phyloP scores from a whole-genome alignment of 352 stramenopile genomes.

The Phytopythium boreale region DNA sequence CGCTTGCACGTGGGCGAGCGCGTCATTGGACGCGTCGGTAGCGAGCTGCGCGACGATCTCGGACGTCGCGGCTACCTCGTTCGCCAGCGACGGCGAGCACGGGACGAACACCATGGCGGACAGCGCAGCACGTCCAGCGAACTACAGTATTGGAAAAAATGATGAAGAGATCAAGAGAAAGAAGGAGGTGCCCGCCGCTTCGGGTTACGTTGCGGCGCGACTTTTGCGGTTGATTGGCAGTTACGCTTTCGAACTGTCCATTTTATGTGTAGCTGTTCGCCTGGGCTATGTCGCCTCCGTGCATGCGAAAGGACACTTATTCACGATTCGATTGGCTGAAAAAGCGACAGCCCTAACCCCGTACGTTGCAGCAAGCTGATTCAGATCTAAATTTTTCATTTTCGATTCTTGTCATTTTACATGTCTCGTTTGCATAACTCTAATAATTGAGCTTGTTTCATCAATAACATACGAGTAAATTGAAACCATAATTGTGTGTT shows the following conservation, averaged over 20 bases:
- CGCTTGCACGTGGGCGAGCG: slow-evolving; percentile 22
- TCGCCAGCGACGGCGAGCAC: slow-evolving; percentile 19
- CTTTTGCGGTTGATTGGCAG: not conserved
- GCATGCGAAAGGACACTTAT: not conserved
- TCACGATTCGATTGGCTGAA: not conserved
- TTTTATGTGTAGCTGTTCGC: not conserved
- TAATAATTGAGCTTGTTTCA: not conserved
- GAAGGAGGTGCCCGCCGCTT: not conserved
- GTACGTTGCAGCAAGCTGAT: not conserved
- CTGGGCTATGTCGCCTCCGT: not conserved
- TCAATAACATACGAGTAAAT: not conserved
- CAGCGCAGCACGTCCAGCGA: not conserved
- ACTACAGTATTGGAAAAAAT: not conserved
- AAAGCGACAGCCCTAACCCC: not conserved
- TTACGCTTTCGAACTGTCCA: not conserved
- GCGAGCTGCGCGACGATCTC: slow-evolving; percentile 22
- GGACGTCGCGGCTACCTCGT: slow-evolving; percentile 21
- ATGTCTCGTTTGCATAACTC: not conserved
- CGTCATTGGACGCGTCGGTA: slow-evolving; percentile 12
- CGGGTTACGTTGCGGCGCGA: not conserved
- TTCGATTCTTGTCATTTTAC: not conserved
- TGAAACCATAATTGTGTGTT: too few relatives aligned
- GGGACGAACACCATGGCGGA: slow-evolving; percentile 28
- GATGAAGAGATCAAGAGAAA: not conserved
- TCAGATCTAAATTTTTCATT: not conserved